These are phyloP conservation scores for Dianthus caryophyllus DNA, from an alignment of 148 eudicot genomes.

Conservation along the genomic window DNA sequence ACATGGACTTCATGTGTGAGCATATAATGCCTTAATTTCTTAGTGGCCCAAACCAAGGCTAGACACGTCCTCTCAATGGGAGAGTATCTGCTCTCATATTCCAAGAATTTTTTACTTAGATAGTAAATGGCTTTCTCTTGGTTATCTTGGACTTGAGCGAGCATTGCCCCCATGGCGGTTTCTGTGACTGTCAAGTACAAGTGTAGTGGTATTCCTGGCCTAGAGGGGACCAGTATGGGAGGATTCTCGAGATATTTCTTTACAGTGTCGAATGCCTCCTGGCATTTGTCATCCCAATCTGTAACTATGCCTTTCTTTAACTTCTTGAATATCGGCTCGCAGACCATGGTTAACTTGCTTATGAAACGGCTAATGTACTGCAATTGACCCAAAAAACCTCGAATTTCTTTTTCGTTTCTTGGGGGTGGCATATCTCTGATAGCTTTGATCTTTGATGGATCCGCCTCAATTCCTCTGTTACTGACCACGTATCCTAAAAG, in stretches of 20 bases:
- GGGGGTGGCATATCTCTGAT: neutral
- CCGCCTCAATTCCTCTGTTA: neutral
- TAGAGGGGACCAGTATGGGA: neutral
- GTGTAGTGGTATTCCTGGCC: neutral
- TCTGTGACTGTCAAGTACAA: no score
- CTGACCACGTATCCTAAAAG: neutral
- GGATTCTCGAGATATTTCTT: neutral
- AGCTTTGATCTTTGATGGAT: neutral
- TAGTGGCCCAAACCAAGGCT: neutral
- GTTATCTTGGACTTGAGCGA: neutral
- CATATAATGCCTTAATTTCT: neutral
- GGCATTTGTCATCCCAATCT: neutral
- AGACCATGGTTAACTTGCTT: neutral
- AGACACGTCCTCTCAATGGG: neutral
- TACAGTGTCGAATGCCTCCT: neutral
- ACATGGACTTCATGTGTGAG: neutral
- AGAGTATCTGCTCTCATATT: neutral
- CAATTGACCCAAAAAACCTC: neutral
- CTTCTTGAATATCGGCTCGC: slow-evolving; percentile 6
- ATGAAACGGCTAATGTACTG: slow-evolving; percentile 1
- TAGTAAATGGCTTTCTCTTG: neutral
- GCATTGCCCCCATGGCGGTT: neutral
- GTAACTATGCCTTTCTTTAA: neutral
- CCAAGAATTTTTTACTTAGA: neutral
- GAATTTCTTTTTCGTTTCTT: neutral